These are phyloP conservation scores for Francoa sonchifolia DNA, from an alignment of 441 rosid species.

Conservation along the genomic window DNA sequence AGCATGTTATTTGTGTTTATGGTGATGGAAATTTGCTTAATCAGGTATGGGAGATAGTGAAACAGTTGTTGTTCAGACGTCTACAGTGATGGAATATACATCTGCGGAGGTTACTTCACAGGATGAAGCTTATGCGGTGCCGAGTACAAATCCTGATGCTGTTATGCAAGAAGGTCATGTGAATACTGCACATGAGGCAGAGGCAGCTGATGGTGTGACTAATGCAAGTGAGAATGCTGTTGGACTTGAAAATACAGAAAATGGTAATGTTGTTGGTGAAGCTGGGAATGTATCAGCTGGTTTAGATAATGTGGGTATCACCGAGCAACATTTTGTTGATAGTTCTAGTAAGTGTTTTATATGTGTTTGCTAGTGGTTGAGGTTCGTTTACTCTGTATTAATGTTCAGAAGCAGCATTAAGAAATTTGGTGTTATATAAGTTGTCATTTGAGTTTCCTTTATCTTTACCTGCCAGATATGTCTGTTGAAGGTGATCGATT, in stretches of 20 bases:
- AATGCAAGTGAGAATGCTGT: conserved; percentile 14
- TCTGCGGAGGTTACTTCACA: conserved; percentile 24
- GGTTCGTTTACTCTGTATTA: background rate
- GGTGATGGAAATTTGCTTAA: conserved; percentile 7
- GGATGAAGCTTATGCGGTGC: conserved; percentile 12
- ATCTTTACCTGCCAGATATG: conserved; percentile 27
- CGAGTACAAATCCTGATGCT: conserved; percentile 17
- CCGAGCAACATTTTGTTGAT: conserved; percentile 31
- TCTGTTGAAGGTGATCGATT: conserved; percentile 82
- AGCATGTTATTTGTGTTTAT: conserved; percentile 1
- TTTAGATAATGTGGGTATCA: conserved; percentile 21
- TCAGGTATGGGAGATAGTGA: conserved; percentile 70
- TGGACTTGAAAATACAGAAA: conserved; percentile 23
- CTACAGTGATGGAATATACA: conserved; percentile 26
- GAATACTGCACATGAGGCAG: conserved; percentile 11
- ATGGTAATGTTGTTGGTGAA: conserved; percentile 38
- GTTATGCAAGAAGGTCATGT: conserved; percentile 19
- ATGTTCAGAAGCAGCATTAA: background rate
- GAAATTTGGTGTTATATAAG: background rate
- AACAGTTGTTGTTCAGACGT: conserved; percentile 37
- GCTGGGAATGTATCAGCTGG: conserved; percentile 20
- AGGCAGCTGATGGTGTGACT: conserved; percentile 14
- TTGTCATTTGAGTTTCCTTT: no score
- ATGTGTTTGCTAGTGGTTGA: background rate
- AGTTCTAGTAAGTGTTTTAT: conserved; percentile 39